phyloP scores from a whole-genome alignment of 768 basidiomycete species.

The Mycena polygramma region DNA sequence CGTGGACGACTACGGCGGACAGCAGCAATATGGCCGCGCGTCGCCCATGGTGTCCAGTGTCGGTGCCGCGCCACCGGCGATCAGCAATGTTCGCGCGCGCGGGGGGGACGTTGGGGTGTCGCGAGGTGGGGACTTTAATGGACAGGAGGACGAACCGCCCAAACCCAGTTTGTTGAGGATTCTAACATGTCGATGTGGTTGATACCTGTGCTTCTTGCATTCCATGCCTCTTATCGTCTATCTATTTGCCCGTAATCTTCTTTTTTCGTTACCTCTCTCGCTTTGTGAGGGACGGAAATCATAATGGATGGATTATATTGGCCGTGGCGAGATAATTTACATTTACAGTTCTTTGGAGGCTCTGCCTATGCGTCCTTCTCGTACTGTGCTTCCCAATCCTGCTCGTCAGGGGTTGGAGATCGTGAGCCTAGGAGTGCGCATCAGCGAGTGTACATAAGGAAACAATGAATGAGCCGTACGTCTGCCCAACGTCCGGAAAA shows the following conservation, averaged over 20 bases:
- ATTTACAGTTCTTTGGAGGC: no score
- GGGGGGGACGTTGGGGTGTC: constrained; percentile 78
- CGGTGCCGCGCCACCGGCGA: constrained; percentile 76
- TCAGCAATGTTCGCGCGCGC: constrained; percentile 79
- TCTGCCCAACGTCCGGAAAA: background rate
- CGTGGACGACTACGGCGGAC: constrained; percentile 70
- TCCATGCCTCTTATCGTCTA: constrained; percentile 37
- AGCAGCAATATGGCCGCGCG: constrained; percentile 78
- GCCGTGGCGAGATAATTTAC: background rate
- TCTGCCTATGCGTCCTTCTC: background rate
- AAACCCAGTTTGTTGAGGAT: constrained; percentile 74
- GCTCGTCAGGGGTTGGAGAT: constrained; percentile 16
- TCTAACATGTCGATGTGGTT: constrained; percentile 84
- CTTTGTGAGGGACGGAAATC: constrained; percentile 25
- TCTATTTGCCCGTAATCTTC: constrained; percentile 44
- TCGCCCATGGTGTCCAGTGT: constrained; percentile 86
- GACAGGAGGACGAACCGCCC: constrained; percentile 68
- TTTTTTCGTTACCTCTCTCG: constrained; percentile 34
- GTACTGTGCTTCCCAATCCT: constrained; percentile 32
- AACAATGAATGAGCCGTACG: constrained; percentile 10
- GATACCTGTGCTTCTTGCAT: constrained; percentile 43
- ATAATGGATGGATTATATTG: constrained; percentile 30
- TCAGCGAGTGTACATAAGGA: background rate
- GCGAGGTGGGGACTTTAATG: constrained; percentile 69
- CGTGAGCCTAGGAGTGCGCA: constrained; percentile 1